phyloP scores from a whole-genome alignment of 2,329 filamentous ascomycete genomes.

The Penicillium nordicum region DNA sequence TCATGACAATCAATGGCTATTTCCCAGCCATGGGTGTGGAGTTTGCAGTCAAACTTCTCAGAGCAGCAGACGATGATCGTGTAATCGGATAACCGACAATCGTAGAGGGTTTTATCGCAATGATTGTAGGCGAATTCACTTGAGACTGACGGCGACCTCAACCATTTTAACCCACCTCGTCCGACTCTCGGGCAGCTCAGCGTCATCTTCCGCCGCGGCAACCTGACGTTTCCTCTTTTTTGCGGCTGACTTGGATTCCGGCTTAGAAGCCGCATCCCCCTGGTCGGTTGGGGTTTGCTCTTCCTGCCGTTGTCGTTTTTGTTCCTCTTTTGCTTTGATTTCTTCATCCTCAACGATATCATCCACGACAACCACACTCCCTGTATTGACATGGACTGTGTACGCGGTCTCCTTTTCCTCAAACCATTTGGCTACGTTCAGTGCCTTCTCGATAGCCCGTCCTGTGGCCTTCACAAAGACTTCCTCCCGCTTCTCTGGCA shows the following conservation, averaged over 20 bases:
- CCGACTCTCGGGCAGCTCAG: constrained; percentile 43
- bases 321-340: constrained; percentile 26
- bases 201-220: constrained; percentile 21
- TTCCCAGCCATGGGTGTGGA: not conserved
- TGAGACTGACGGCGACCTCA: constrained; percentile 44
- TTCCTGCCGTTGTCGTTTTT: constrained; percentile 21
- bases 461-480: constrained; percentile 60
- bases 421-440: constrained; percentile 57
- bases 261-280: constrained; percentile 4
- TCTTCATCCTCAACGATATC: constrained; percentile 51
- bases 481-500: constrained; percentile 45
- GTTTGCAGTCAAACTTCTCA: not conserved
- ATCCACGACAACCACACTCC: constrained; percentile 57
- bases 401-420: constrained; percentile 51
- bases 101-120: not conserved
- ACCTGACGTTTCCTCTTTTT: constrained; percentile 32
- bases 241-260: constrained; percentile 18
- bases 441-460: constrained; percentile 55
- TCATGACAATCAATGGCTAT: not conserved
- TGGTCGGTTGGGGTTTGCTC: constrained; percentile 13
- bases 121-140: constrained; percentile 25
- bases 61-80: not conserved
- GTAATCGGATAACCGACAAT: not conserved
- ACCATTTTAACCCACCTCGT: constrained; percentile 49
- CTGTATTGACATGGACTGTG: constrained; percentile 52